phyloP scores from a whole-genome alignment of 805 yeast genomes.

The Allodekkera sacchari region DNA sequence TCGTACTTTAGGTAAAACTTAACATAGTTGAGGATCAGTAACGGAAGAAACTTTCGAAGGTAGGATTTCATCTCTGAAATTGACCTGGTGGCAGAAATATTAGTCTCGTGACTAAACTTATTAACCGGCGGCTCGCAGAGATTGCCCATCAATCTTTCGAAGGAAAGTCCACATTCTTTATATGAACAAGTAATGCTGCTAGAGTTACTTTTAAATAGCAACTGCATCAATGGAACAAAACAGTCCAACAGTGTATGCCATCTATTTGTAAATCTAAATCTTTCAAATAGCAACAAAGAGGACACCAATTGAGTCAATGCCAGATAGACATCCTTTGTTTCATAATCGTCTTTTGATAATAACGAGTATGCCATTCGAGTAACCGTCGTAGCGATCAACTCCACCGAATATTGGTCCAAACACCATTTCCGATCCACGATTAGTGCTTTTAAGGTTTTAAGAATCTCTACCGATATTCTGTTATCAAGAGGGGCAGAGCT shows the following conservation, averaged over 20 bases:
- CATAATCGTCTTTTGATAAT: neutral
- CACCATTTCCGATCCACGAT: conserved; percentile 47
- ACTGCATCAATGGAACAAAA: conserved; percentile 42
- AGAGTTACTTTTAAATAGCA: conserved; percentile 25
- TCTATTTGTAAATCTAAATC: conserved; percentile 63
- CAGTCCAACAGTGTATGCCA: conserved; percentile 54
- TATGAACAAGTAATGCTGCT: conserved; percentile 9
- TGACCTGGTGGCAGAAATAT: conserved; percentile 40
- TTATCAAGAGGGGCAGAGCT: conserved; percentile 2
- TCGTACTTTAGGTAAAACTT: conserved; percentile 41
- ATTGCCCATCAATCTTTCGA: conserved; percentile 52
- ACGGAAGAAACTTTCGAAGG: conserved; percentile 56
- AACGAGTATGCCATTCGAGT: conserved; percentile 7
- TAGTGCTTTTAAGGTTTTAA: conserved; percentile 30
- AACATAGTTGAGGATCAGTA: conserved; percentile 52
- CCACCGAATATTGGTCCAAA: conserved; percentile 60
- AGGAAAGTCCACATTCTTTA: conserved; percentile 35
- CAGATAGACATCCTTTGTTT: conserved; percentile 18
- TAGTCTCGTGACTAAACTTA: conserved; percentile 5
- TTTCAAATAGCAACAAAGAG: conserved; percentile 53
- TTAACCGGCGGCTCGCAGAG: conserved; percentile 63
- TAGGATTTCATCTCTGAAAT: conserved; percentile 47
- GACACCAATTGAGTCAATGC: conserved; percentile 45
- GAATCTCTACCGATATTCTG: conserved; percentile 10
- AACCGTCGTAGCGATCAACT: conserved; percentile 29